Base-by-base conservation (phyloP, 257 asterid genomes). In the Gardenia jasminoides region DNA sequence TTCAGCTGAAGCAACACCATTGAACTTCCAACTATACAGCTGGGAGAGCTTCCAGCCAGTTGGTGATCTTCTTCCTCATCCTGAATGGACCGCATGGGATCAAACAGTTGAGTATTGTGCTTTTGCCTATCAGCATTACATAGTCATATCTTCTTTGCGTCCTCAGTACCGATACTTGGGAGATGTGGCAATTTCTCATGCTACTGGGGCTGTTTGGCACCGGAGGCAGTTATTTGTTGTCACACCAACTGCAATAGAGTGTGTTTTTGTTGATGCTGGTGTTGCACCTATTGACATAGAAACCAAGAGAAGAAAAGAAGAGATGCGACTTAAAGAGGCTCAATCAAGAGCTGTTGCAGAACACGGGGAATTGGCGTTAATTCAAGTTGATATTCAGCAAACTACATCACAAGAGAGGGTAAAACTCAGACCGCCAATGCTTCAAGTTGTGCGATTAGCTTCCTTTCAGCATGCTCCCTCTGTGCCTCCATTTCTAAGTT, bases 81-180 rank as follows among this genome's bases (percentile, higher is more conserved):
- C 99, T 43, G 99, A 93, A 78, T 96, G 98, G 98, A 92, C 97
- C 10, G 97, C 97, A 59, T 96, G 99, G 99, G 99, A 96, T 82
- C 98, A 93, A 80, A 93, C 99, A 64, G 97, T 96, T 83, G 99
- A 96, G 80, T 95, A 96, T 82, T 93, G 99, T 86, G 99, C 98
- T 80, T 96, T 92, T 76, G 98, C 92, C 59, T 96, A 96, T 83
- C 99, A 86, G 79, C 92, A 90, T 41, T 83, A 96, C 85, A 91
- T 96, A 77, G 98, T 91, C 81, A 90, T 96, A 87, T 96, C 97
- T 79, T 89, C 99, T 72, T 83, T 96, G 88, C 99, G 98, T 26
- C 99, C 99, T 67, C 99, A 96, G 90, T 96, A 92, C 80, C 88
- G 98, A 8, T 93, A 90, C 89, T 80, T 96, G 86, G 99, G 98